A percentile compares a stretch with the other conserved stretches of the same genome.
These are phyloP conservation scores for Gamarada debralockiae DNA, from an alignment of 495 filamentous ascomycete genomes.

Conservation along the genomic window DNA sequence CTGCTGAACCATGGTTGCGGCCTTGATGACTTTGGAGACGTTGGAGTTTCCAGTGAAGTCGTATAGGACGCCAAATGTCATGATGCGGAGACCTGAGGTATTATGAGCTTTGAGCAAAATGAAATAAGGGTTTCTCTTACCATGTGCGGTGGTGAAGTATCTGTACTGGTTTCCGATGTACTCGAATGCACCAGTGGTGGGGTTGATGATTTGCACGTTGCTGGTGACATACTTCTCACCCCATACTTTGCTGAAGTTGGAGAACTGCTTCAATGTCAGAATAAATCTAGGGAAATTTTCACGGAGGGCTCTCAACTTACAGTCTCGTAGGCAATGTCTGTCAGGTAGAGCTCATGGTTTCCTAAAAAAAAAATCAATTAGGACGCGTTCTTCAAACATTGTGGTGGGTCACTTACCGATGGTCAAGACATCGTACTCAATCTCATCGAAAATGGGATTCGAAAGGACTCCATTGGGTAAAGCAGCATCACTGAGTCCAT, in stretches of 20 bases:
- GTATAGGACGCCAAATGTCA: constrained; percentile 89
- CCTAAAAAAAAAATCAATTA: constrained; percentile 84
- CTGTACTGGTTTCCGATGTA: constrained; percentile 84
- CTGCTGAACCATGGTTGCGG: constrained; percentile 72
- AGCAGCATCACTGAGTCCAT: constrained; percentile 87
- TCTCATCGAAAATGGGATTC: constrained; percentile 75
- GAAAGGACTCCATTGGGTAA: constrained; percentile 81
- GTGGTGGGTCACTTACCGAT: constrained; percentile 79
- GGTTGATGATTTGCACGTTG: constrained; percentile 73
- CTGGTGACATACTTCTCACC: constrained; percentile 65
- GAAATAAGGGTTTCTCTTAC: constrained; percentile 30
- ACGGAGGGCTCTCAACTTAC: constrained; percentile 68
- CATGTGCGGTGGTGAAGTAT: constrained; percentile 67
- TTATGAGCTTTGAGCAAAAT: background rate
- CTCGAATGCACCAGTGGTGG: constrained; percentile 53
- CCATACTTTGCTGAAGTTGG: constrained; percentile 49
- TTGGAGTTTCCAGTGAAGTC: constrained; percentile 84
- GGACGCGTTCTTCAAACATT: too few relatives aligned
- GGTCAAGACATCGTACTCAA: constrained; percentile 37
- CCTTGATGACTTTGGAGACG: constrained; percentile 76
- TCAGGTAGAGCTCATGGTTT: constrained; percentile 91
- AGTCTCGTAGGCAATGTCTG: constrained; percentile 53
- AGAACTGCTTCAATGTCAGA: background rate
- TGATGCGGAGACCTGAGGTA: constrained; percentile 63
- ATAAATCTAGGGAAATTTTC: too few relatives aligned